Base-by-base conservation (phyloP, 176 grass and related monocot genomes). In the Zoysia japonica region DNA sequence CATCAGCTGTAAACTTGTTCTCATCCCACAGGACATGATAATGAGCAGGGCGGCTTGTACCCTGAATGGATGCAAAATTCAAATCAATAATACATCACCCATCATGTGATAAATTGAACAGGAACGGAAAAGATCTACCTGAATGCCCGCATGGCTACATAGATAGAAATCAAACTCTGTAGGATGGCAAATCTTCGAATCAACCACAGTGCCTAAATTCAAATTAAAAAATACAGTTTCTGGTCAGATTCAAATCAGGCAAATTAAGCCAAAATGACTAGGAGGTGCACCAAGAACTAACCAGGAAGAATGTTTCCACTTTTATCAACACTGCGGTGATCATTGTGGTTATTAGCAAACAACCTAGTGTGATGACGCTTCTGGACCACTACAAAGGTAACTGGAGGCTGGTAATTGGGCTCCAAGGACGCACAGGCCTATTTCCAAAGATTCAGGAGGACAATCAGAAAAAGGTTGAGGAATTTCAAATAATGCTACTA, bases 141-240 rank as follows among this genome's bases (percentile, higher is more conserved):
- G 90, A 77, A 99, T 99, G 54, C 96, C 96, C 43, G 96, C 92
- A 88, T 99, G 96, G 67, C 96, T 99, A 76, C 92, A 93, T 49
- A 99, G 77, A 81, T 93, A 99, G 79, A 99, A 99, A 85, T 99
- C 96, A 44, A 99, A 99, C 65, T 99, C 96, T 2, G 96, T 99
- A 17, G 96, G 96, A 90, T 99, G 96, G 61, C 96, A 99, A 72
- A 99, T 99, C 82, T 91, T 96, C 0, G 96, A 93, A 86, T 96
- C 92, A 52, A 99, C 96, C 7, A 99, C 92, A 3, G 92, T 99
- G 12, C 92, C 96, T 99, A 73, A n/a, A 77, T 70, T 65, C 20
- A 75, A 10, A 68, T 67, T 12, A 4, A 85, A 73, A 47, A 28
- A 28, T 28, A 28, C 2, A 57, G 59, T 48, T 48, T 51, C 0